Base-by-base conservation (phyloP, 352 stramenopile species). In the Phytophthora pisi region DNA sequence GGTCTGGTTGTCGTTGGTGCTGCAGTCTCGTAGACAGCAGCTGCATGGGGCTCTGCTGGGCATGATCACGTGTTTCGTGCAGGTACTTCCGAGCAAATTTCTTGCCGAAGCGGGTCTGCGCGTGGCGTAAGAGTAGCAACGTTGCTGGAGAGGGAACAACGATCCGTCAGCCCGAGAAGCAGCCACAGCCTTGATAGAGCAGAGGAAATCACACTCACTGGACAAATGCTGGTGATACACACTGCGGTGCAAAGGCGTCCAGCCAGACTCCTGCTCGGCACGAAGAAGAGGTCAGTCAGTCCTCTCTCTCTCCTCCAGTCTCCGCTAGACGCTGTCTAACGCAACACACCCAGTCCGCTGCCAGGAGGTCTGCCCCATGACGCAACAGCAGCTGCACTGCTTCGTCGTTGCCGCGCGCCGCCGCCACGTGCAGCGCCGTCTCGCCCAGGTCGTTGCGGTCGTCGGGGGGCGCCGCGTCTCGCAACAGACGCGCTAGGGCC, bases 171-270 rank as follows among this genome's bases (percentile, higher is more conserved):
- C 50, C 52, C 42, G 57, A 57, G 23, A 51, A 36, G 6, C 8
- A 40, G n/a, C 54, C 26, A 30, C 11, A 43, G 45, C 16, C 23
- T 5, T 20, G 4, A 52, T 34, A 52, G 28, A 40, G 18, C 8
- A 38, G 26, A 30, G 59, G 36, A 20, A 20, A 20, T 20, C n/a
- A 20, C 30, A 83, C 79, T 64, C 73, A 93, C 84, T 90, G 46
- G 81, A 81, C 30, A 95, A 68, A 57, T 82, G 82, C 30, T 83
- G 75, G 24, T 91, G 69, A 50, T 92, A 90, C 10, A 90, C 51
- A 70, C 81, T 90, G 38, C 85, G 85, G 61, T 95, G 87, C 57
- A 95, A 61, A 18, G 87, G 79, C 23, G 87, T 93, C 81, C 86
- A 95, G 30, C 87, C 84, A 52, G 87, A 95, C 71, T 95, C 87